Conservation (phyloP, 1,284 basidiomycete species). For the Papiliotrema flavescens region DNA sequence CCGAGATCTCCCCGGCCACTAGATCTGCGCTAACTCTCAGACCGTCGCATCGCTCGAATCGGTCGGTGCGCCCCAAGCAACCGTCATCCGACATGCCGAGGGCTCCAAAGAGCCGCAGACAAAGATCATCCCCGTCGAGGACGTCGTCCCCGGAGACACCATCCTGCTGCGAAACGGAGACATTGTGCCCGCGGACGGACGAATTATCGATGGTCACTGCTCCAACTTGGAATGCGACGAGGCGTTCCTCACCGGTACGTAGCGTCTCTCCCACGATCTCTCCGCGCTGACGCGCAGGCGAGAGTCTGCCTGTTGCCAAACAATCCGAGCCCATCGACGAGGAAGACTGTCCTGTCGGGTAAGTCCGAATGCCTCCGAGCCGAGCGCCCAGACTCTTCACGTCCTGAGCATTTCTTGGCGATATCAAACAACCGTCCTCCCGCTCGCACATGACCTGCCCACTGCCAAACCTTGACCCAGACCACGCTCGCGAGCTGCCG, state of each 20-base stretch:
- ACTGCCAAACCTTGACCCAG: background rate
- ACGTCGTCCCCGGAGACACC: constrained; percentile 64
- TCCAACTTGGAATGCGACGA: constrained; percentile 61
- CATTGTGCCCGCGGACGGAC: constrained; percentile 60
- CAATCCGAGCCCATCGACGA: constrained; percentile 50
- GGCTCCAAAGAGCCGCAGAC: constrained; percentile 39
- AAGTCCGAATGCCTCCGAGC: constrained; percentile 5
- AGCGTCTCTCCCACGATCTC: constrained; percentile 8
- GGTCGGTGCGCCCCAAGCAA: constrained; percentile 59
- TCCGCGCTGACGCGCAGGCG: constrained; percentile 1
- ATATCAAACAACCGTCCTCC: no score
- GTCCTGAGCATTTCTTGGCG: no score
- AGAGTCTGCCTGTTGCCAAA: constrained; percentile 63
- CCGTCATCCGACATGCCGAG: constrained; percentile 53
- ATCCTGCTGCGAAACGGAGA: constrained; percentile 59
- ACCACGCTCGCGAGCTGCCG: background rate
- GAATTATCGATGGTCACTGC: constrained; percentile 49
- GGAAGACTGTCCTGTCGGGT: constrained; percentile 54
- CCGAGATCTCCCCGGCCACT: background rate
- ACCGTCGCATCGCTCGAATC: constrained; percentile 50
- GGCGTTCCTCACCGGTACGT: constrained; percentile 66
- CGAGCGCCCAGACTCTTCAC: no score
- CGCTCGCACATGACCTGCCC: background rate
- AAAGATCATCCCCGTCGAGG: constrained; percentile 56
- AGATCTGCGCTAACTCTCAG: constrained; percentile 8